A percentile compares a stretch with the other conserved stretches of the same genome.
Conservation (phyloP, 768 basidiomycete genomes). For the Tulasnella sp. region DNA sequence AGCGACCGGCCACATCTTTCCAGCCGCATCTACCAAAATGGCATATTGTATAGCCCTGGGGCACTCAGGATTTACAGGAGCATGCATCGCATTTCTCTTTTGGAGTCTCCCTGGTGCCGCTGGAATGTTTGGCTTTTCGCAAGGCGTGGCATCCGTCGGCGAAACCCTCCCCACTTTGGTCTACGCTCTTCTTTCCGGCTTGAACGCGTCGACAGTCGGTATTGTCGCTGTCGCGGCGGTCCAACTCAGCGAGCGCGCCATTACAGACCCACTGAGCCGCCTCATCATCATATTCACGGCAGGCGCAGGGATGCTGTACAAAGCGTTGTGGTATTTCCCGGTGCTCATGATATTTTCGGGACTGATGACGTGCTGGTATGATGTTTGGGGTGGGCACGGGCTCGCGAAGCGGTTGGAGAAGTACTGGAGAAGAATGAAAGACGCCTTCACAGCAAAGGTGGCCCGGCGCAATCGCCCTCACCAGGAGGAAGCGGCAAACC, state of each 20-base stretch:
- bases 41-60: slow-evolving; percentile 12
- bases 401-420: no score
- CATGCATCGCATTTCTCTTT: slow-evolving; percentile 25
- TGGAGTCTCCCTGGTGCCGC: slow-evolving; percentile 44
- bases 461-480: no score
- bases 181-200: slow-evolving; percentile 51
- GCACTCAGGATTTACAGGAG: slow-evolving; percentile 16
- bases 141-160: slow-evolving; percentile 45
- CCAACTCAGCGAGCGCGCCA: slow-evolving; percentile 46
- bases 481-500: no score
- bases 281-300: slow-evolving; percentile 46
- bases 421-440: no score
- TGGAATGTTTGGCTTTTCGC: slow-evolving; percentile 48
- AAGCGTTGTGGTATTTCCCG: slow-evolving; percentile 53
- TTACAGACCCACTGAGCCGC: slow-evolving; percentile 47
- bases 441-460: no score
- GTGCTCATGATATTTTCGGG: slow-evolving; percentile 47
- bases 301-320: slow-evolving; percentile 49
- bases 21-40: not conserved
- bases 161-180: slow-evolving; percentile 46
- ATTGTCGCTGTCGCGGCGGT: slow-evolving; percentile 53
- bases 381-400: slow-evolving; percentile 32
- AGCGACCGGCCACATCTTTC: no score
- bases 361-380: slow-evolving; percentile 43
- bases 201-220: slow-evolving; percentile 55